Conservation (phyloP, 2,329 filamentous ascomycete species). For the Aspergillus ochraceus region DNA sequence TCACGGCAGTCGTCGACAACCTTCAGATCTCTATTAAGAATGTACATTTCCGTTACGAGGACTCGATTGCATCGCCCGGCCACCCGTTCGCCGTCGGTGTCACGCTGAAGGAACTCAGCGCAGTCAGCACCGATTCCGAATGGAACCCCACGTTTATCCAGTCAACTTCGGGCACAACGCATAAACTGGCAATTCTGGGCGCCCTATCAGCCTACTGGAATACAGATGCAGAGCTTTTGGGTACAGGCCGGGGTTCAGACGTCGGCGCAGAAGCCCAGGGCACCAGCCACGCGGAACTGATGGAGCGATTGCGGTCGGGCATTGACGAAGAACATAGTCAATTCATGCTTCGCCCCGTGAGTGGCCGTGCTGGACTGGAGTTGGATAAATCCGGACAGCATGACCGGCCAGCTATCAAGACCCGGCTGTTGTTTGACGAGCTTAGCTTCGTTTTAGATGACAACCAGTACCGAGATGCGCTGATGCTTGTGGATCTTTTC, state of each 20-base stretch:
- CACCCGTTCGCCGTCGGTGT: constrained; percentile 93
- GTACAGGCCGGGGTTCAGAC: constrained; percentile 73
- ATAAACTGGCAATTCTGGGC: constrained; percentile 90
- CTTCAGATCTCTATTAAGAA: constrained; percentile 97
- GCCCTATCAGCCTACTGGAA: constrained; percentile 97
- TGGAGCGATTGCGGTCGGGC: constrained; percentile 73
- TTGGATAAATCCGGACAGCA: constrained; percentile 87
- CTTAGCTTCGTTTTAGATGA: constrained; percentile 98
- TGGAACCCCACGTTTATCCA: constrained; percentile 98
- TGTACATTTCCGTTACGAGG: constrained; percentile 97
- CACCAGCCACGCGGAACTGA: constrained; percentile 70
- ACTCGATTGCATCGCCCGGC: constrained; percentile 89
- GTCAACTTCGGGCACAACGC: constrained; percentile 75
- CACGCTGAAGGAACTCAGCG: constrained; percentile 94
- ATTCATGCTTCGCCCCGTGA: constrained; percentile 94
- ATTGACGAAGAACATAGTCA: constrained; percentile 80
- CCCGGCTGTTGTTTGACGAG: constrained; percentile 89
- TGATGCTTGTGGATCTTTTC: constrained; percentile 98
- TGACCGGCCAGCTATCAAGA: constrained; percentile 82
- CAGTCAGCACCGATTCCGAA: constrained; percentile 88
- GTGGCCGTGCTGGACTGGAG: constrained; percentile 89
- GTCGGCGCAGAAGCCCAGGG: constrained; percentile 58
- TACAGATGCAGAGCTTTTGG: constrained; percentile 82
- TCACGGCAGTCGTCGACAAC: constrained; percentile 97
- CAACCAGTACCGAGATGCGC: constrained; percentile 90